Evolutionary conservation across 345 rosid species (phyloP).

Genomic region (Luvunga scandens): DNA sequence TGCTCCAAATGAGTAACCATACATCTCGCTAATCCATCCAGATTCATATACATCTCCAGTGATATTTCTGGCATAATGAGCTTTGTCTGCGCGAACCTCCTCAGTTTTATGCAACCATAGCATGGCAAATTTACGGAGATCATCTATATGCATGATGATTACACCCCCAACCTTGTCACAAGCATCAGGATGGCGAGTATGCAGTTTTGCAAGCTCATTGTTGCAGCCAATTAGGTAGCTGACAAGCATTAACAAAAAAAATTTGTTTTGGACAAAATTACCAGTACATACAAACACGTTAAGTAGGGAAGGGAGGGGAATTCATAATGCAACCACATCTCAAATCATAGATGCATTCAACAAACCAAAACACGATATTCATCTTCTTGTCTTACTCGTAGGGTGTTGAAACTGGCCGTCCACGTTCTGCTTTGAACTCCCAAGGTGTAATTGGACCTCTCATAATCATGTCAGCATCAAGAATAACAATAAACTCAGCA

Average conservation of each 20-base stretch:
- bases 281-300: not conserved
- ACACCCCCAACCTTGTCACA: conserved; percentile 99
- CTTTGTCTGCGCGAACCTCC: conserved; percentile 96
- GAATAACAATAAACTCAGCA: conserved; percentile 90
- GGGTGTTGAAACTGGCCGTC: conserved; percentile 97
- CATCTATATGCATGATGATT: conserved; percentile 95
- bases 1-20: conserved; percentile 98
- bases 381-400: conserved; percentile 64
- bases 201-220: conserved; percentile 91
- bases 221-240: conserved; percentile 96
- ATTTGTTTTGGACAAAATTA: not conserved
- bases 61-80: conserved; percentile 80
- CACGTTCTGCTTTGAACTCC: conserved; percentile 89
- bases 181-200: conserved; percentile 85
- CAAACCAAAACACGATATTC: not conserved
- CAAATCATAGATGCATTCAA: not conserved
- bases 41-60: conserved; percentile 89
- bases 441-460: conserved; percentile 98
- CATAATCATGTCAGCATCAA: conserved; percentile 97
- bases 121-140: conserved; percentile 82
- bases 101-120: conserved; percentile 94
- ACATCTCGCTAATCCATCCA: conserved; percentile 99
- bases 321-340: conserved; percentile 1
- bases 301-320: not conserved
- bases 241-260: conserved; percentile 25